These are phyloP conservation scores for Anastatica hierochuntica DNA, from an alignment of 345 rosid species.

Conservation along the genomic window DNA sequence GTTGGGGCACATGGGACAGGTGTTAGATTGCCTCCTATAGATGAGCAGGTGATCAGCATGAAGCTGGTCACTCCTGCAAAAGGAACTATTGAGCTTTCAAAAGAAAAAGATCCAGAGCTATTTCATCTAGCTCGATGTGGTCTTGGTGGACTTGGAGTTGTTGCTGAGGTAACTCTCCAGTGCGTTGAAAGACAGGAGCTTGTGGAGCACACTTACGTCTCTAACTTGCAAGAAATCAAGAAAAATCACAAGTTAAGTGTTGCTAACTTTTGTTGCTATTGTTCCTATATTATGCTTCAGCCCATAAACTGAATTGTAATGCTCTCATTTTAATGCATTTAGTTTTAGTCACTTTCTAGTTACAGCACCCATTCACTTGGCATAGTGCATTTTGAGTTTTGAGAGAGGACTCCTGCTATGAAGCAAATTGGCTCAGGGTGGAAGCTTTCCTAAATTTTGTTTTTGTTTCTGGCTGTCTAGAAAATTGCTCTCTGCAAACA, in stretches of 20 bases:
- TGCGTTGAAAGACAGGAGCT: slow-evolving; percentile 93
- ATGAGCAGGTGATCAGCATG: slow-evolving; percentile 88
- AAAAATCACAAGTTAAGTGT: slow-evolving; percentile 71
- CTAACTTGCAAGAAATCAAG: slow-evolving; percentile 70
- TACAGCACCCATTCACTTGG: background rate
- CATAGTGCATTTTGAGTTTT: background rate
- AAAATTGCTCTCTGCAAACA: slow-evolving; percentile 72
- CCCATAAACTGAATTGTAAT: no score
- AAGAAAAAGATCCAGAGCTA: slow-evolving; percentile 79
- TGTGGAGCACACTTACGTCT: slow-evolving; percentile 74
- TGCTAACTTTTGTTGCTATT: background rate
- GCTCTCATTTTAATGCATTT: slow-evolving; percentile 5
- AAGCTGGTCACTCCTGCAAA: slow-evolving; percentile 91
- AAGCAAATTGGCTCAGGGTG: background rate
- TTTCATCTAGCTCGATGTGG: slow-evolving; percentile 91
- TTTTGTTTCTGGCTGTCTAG: slow-evolving; percentile 36
- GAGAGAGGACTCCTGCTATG: background rate
- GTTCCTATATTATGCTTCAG: no score
- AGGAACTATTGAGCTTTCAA: slow-evolving; percentile 81
- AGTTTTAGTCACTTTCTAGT: background rate
- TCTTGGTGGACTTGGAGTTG: slow-evolving; percentile 94
- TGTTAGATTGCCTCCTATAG: slow-evolving; percentile 89
- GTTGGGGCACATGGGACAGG: slow-evolving; percentile 99
- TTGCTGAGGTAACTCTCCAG: slow-evolving; percentile 90
- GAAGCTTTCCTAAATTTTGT: background rate